Percentiles rank a stretch among this genome's conserved stretches.
Evolutionary conservation across 2,329 filamentous ascomycete genomes (phyloP).

Genomic region (Dichotomopilus funicola): DNA sequence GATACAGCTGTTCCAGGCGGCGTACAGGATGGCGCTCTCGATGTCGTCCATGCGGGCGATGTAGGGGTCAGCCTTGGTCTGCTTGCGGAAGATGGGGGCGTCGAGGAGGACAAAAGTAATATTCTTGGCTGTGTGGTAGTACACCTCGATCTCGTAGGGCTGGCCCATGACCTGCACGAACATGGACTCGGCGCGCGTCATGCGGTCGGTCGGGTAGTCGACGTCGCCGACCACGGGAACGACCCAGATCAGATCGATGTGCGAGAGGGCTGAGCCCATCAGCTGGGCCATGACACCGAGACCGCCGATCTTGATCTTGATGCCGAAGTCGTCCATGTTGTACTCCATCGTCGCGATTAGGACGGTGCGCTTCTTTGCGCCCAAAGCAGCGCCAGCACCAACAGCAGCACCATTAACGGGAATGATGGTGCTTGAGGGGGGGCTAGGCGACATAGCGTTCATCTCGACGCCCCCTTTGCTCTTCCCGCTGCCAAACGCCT

Average conservation of each 20-base stretch:
- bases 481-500: constrained; percentile 17
- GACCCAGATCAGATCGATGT: constrained; percentile 62
- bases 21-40: constrained; percentile 62
- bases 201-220: constrained; percentile 52
- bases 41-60: constrained; percentile 64
- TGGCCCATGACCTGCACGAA: constrained; percentile 54
- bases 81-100: constrained; percentile 58
- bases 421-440: constrained; percentile 14
- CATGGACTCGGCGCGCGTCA: constrained; percentile 51
- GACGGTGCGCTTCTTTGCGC: constrained; percentile 41
- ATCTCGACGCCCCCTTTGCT: constrained; percentile 23
- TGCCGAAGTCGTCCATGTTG: constrained; percentile 62
- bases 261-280: constrained; percentile 59
- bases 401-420: constrained; percentile 8
- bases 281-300: constrained; percentile 64
- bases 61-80: constrained; percentile 57
- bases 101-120: constrained; percentile 64
- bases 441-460: constrained; percentile 17
- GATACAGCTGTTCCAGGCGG: constrained; percentile 65
- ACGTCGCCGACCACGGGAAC: constrained; percentile 56
- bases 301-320: constrained; percentile 67
- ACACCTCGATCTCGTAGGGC: constrained; percentile 54
- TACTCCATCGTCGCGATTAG: constrained; percentile 68
- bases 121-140: constrained; percentile 57
- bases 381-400: constrained; percentile 4